Base-by-base conservation (phyloP, 2,329 filamentous ascomycete genomes). In the Boeremia lycopersici region DNA sequence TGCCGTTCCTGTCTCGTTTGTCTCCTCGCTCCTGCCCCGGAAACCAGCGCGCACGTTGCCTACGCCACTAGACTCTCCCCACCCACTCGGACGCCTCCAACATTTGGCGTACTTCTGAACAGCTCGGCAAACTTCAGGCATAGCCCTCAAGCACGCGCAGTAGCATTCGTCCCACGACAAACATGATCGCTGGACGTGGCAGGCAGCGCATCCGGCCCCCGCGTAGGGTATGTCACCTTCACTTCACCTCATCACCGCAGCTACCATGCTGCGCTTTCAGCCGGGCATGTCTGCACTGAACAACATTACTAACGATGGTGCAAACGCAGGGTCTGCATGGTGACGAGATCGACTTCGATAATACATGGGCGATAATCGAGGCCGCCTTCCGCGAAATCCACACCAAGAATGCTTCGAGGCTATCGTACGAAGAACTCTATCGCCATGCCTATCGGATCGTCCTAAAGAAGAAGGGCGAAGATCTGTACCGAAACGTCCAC, bases 391-490 rank as follows among this genome's bases (percentile, higher is more conserved):
- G 81, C 52, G 90, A 96, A 70, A 98, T 99, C 45, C 93, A 98
- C 77, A 89, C 87, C 53, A 93, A 96, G 74, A 95, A 96, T 73
- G 92, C 92, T 56, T 96, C 92, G 9, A 83, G 84, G 13, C 84
- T 99, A 2, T 96, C 93, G 1, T 99, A 97, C 78, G 95, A 99
- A 75, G 89, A 96, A 69, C 84, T 99, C 0, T 99, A 99, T 77
- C 89, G 95, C 53, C 90, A 90, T 49, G 90, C 91, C 5, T 99
- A 99, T 77, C 93, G 95, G 74, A 90, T 98, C 17, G 93, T 98
- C 1, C 79, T 97, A 31, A 90, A 89, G 76, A 96, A 93, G 77
- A 89, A 92, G 64, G 93, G 93, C 25, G 86, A 89, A 30, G 80
- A 87, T 10, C 82, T 99, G 1, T 98, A 98, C 75, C 84, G 89